Conservation (phyloP, 768 basidiomycete species). For the Leccinum subgranulosum region DNA sequence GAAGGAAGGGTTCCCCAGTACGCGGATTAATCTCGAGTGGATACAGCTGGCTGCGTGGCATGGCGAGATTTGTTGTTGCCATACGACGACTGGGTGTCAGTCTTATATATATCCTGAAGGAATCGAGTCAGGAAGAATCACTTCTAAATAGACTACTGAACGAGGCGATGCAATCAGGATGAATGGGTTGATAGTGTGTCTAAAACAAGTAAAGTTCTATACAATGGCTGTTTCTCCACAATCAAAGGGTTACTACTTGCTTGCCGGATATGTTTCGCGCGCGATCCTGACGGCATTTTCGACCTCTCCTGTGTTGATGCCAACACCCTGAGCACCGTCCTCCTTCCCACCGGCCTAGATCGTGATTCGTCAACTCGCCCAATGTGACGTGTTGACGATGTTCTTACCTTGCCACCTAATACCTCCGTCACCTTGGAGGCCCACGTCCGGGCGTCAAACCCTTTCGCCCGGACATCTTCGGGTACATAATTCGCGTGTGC, state of each 20-base stretch:
- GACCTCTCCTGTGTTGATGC: constrained; percentile 58
- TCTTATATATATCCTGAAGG: background rate
- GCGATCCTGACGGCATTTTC: constrained; percentile 66
- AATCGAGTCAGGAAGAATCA: constrained; percentile 2
- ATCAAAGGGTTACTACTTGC: too few species aligned
- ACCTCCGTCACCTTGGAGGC: constrained; percentile 72
- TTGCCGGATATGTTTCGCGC: constrained; percentile 33
- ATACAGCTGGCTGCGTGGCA: constrained; percentile 24
- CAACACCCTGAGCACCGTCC: constrained; percentile 88
- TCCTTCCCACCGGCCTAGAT: constrained; percentile 91
- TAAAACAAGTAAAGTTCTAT: background rate
- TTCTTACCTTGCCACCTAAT: constrained; percentile 85
- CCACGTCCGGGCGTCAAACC: constrained; percentile 88
- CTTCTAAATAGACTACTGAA: background rate
- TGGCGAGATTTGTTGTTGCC: constrained; percentile 2
- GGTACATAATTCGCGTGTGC: constrained; percentile 86
- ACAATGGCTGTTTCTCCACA: background rate
- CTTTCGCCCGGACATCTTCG: constrained; percentile 54
- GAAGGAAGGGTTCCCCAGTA: constrained; percentile 55
- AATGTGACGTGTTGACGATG: constrained; percentile 5
- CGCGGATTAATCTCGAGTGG: constrained; percentile 41
- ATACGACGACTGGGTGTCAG: background rate
- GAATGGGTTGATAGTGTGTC: background rate
- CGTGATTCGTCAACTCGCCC: constrained; percentile 5
- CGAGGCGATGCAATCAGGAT: background rate